Evolutionary conservation across 2,329 filamentous ascomycete genomes (phyloP).

Genomic region (Samsoniella hepiali): DNA sequence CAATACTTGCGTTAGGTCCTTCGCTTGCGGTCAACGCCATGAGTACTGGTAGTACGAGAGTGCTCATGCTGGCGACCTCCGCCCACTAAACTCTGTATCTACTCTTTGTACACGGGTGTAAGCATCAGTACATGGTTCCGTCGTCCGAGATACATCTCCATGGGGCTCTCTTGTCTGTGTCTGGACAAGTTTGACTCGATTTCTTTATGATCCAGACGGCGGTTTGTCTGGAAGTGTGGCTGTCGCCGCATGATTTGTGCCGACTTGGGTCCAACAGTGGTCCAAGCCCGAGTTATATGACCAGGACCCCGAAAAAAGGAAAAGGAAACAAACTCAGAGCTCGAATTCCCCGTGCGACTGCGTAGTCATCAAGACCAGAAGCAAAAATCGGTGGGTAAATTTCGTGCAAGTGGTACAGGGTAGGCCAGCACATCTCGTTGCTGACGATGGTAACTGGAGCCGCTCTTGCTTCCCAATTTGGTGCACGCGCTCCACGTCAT

Average conservation of each 20-base stretch:
- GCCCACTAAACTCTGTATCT: neutral
- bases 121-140: no score
- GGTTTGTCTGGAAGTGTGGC: no score
- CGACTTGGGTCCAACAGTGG: no score
- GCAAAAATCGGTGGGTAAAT: neutral
- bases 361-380: neutral
- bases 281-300: no score
- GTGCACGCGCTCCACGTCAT: conserved; percentile 2
- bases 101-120: neutral
- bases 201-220: no score
- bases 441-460: neutral
- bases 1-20: neutral
- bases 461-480: conserved; percentile 14
- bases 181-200: neutral
- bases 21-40: neutral
- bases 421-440: neutral
- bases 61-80: neutral
- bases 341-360: neutral
- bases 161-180: neutral
- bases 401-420: neutral
- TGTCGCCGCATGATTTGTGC: no score
- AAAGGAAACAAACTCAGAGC: no score
- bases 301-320: neutral
- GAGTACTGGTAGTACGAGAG: neutral
- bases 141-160: no score